Evolutionary conservation across 225 moss, liverwort and hornwort genomes (phyloP), one percentile per base, ranked within the genome.

Genomic region (Pleurozium schreberi): DNA sequence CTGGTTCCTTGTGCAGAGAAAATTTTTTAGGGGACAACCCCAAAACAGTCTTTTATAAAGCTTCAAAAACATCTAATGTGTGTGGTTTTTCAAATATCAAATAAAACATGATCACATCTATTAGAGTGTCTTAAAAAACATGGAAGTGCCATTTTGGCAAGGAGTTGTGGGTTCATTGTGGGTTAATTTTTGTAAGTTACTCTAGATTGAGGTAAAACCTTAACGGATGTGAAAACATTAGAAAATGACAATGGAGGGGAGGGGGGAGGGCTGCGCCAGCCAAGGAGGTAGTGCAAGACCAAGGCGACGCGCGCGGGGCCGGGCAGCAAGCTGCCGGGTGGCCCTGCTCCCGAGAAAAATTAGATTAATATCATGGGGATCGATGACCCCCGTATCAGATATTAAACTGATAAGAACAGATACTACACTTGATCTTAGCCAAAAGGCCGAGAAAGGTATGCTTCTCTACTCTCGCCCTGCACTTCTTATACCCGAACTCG

Each of bases 391-490:
- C 94, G 92, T 96, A 93, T 94, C 96, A 97, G 96, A 95, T 95
- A 96, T 93, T 93, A 95, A 94, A 94, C 96, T 96, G 95, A 95
- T 96, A 95, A 95, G 95, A 96, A 95, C 95, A 95, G 95, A 96
- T 93, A 95, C 95, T 95, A 93, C 97, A 94, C 96, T 95, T 95
- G 93, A 96, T 95, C 95, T 95, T 95, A 95, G 95, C 95, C 96
- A 91, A 92, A 94, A 95, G 95, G 97, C 96, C 95, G 93, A 95
- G 95, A 93, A 95, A 93, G 93, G 92, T 92, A 92, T 92, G 21
- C 73, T 0, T 3, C 28, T 0, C 0, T 0, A 0, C 0, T 2
- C 6, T 5, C 20, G 0, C 13, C 52, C 28, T 1, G 13, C 19
- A 8, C 9, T 0, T 20, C 3, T 89, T 81, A 4, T 87, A 59